Evolutionary conservation across 1,139 yeast species (phyloP).

Genomic region (Meyerozyma smithsonii): DNA sequence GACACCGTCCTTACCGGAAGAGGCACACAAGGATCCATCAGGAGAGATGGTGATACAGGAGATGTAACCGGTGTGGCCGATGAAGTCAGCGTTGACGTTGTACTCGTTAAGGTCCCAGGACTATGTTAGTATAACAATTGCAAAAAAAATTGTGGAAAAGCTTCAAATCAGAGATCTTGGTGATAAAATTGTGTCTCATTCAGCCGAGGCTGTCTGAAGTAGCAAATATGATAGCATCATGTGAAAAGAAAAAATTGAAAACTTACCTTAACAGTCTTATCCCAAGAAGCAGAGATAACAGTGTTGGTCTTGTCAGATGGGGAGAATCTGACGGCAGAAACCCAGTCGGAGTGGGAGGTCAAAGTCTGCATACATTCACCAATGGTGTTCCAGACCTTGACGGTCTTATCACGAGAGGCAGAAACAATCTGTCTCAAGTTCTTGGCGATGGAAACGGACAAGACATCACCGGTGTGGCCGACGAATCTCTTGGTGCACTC

Average conservation of each 20-base stretch:
- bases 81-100: conserved; percentile 90
- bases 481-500: conserved; percentile 92
- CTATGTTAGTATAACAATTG: conserved; percentile 32
- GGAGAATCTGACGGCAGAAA: conserved; percentile 93
- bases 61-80: conserved; percentile 99
- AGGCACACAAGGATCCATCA: conserved; percentile 98
- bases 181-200: conserved; percentile 96
- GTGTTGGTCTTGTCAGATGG: conserved; percentile 71
- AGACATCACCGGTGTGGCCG: conserved; percentile 97
- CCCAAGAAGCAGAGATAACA: conserved; percentile 98
- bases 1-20: conserved; percentile 99
- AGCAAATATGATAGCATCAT: conserved; percentile 93
- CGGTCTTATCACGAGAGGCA: conserved; percentile 98
- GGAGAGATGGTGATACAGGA: conserved; percentile 98
- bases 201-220: conserved; percentile 86
- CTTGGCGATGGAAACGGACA: conserved; percentile 94
- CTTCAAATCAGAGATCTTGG: conserved; percentile 94
- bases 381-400: conserved; percentile 98
- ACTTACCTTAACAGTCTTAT: conserved; percentile 98
- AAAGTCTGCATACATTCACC: conserved; percentile 98
- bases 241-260: conserved; percentile 18
- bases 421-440: conserved; percentile 98
- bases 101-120: conserved; percentile 92
- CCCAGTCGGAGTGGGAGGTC: conserved; percentile 98
- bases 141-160: conserved; percentile 9